phyloP scores from a whole-genome alignment of 192 early-diverging fungal species.

The Podila minutissima region DNA sequence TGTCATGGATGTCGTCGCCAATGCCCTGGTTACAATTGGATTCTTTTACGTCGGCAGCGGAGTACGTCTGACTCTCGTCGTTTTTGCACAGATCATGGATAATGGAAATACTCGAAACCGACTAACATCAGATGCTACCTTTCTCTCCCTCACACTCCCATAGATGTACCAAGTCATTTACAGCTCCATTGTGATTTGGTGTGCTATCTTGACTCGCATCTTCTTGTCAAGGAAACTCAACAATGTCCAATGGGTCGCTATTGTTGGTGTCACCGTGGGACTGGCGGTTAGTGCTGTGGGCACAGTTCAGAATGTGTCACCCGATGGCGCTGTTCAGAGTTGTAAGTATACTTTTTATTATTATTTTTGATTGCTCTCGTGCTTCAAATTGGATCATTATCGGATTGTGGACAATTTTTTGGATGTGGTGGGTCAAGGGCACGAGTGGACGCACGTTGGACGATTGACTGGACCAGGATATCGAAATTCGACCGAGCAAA shows the following conservation, averaged over 20 bases:
- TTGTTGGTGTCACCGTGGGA: constrained; percentile 63
- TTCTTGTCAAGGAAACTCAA: constrained; percentile 60
- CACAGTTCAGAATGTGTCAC: constrained; percentile 33
- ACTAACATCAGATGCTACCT: not conserved
- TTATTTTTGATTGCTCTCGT: not conserved
- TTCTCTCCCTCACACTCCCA: constrained; percentile 1
- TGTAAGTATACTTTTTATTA: constrained; percentile 15
- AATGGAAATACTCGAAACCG: not conserved
- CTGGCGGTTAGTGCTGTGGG: constrained; percentile 62
- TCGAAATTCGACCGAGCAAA: not conserved
- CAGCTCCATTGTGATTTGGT: constrained; percentile 71
- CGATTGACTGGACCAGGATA: not conserved
- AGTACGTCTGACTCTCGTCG: constrained; percentile 42
- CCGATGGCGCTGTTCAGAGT: constrained; percentile 38
- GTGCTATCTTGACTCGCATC: constrained; percentile 65
- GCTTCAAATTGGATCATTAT: not conserved
- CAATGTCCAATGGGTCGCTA: constrained; percentile 60
- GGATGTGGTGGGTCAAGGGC: not conserved
- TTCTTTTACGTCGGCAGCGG: constrained; percentile 69
- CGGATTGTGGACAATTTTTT: not conserved
- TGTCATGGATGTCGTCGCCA: constrained; percentile 62
- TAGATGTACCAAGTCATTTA: constrained; percentile 75
- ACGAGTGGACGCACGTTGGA: not conserved
- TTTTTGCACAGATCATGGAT: not conserved
- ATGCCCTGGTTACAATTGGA: constrained; percentile 63